These are phyloP conservation scores for Cyamopsis tetragonoloba DNA, from an alignment of 306 rosid species.

Conservation along the genomic window DNA sequence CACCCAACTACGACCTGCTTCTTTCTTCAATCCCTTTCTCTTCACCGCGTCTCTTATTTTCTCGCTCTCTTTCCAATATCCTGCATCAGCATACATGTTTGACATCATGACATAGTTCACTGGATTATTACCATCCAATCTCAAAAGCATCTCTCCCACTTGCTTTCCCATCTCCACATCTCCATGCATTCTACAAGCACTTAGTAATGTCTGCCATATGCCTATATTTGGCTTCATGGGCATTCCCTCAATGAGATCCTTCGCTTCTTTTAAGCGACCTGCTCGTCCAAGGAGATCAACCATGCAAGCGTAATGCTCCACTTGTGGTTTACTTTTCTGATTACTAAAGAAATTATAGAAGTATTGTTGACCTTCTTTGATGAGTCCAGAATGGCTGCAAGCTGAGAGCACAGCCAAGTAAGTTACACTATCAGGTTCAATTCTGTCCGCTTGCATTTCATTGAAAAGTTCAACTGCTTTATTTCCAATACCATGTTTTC, in stretches of 20 bases:
- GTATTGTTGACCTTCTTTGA: slow-evolving; percentile 47
- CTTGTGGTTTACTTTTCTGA: slow-evolving; percentile 28
- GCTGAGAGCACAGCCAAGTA: slow-evolving; percentile 66
- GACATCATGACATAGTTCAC: slow-evolving; percentile 64
- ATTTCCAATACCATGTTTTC: slow-evolving; percentile 58
- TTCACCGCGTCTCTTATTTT: slow-evolving; percentile 41
- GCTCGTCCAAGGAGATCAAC: slow-evolving; percentile 68
- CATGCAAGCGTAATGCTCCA: slow-evolving; percentile 67
- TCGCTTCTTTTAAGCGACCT: slow-evolving; percentile 50
- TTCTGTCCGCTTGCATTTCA: slow-evolving; percentile 37
- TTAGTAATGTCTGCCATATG: slow-evolving; percentile 57
- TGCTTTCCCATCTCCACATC: slow-evolving; percentile 45
- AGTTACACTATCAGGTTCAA: slow-evolving; percentile 51
- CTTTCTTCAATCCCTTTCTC: slow-evolving; percentile 54
- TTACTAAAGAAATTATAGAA: slow-evolving; percentile 41
- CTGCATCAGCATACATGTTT: slow-evolving; percentile 52
- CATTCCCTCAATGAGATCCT: slow-evolving; percentile 51
- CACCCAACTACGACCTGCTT: slow-evolving; percentile 66
- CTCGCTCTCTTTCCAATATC: slow-evolving; percentile 62
- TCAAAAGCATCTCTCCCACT: slow-evolving; percentile 52
- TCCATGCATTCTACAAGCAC: slow-evolving; percentile 66
- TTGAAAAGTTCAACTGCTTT: slow-evolving; percentile 45
- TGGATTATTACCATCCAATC: slow-evolving; percentile 43
- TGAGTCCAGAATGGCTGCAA: slow-evolving; percentile 64
- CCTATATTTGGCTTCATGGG: slow-evolving; percentile 54